Conservation (phyloP, 371 early-diverging fungal species). For the Syncephalastrum monosporum region DNA sequence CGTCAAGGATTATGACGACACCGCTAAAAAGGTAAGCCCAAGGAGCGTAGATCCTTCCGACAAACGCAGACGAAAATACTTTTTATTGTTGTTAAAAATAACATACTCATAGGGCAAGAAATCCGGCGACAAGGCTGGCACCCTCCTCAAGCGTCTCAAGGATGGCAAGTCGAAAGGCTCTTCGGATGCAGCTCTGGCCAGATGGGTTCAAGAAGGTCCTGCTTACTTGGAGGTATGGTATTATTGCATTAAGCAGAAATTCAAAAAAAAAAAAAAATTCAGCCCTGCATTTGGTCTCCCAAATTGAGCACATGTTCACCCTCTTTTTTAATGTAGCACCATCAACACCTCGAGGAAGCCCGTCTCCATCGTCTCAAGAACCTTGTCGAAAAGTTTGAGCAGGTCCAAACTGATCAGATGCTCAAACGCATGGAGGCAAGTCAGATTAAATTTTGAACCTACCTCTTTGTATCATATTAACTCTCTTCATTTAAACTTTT, state of each 20-base stretch:
- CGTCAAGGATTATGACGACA: slow-evolving; percentile 41
- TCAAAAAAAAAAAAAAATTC: no score
- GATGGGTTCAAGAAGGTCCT: slow-evolving; percentile 41
- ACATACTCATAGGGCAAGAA: slow-evolving; percentile 1
- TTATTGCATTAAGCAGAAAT: no score
- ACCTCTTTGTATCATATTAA: no score
- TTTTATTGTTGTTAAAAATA: no score
- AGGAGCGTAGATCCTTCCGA: no score
- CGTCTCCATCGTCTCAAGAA: slow-evolving; percentile 18
- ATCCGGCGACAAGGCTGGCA: slow-evolving; percentile 15
- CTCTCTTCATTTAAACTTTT: no score
- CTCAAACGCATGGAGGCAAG: slow-evolving; percentile 22
- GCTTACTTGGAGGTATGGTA: slow-evolving; percentile 32
- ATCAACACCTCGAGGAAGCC: slow-evolving; percentile 21
- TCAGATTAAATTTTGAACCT: not conserved
- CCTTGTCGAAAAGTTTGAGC: slow-evolving; percentile 22
- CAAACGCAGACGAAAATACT: no score
- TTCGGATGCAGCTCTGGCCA: slow-evolving; percentile 10
- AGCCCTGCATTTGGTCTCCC: no score
- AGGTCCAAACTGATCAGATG: slow-evolving; percentile 25
- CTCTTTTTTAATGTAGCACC: slow-evolving; percentile 6
- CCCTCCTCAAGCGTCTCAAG: slow-evolving; percentile 19
- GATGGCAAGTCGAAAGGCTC: slow-evolving; percentile 15
- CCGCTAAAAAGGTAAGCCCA: slow-evolving; percentile 21
- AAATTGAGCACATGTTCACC: no score